These are phyloP conservation scores for Carex littledalei DNA, from an alignment of 176 grass and related monocot species.

Conservation along the genomic window DNA sequence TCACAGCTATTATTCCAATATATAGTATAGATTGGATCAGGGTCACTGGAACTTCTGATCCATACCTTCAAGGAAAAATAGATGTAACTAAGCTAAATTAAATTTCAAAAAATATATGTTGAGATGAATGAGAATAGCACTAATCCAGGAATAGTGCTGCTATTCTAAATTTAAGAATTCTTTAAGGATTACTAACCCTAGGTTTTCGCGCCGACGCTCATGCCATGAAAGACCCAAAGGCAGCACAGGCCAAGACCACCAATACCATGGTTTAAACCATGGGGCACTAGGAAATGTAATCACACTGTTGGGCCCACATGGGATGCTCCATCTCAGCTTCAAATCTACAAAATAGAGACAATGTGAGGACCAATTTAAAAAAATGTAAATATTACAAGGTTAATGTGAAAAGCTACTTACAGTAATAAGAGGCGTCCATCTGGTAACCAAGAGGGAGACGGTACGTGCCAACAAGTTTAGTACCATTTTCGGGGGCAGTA, in stretches of 20 bases:
- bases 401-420: background rate
- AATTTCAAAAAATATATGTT: background rate
- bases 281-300: slow-evolving; percentile 88
- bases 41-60: slow-evolving; percentile 48
- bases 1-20: slow-evolving; percentile 55
- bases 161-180: too few relatives aligned
- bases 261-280: slow-evolving; percentile 97
- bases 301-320: slow-evolving; percentile 85
- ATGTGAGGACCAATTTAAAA: background rate
- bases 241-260: slow-evolving; percentile 93
- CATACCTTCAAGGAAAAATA: slow-evolving; percentile 42
- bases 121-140: background rate
- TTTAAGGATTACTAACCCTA: slow-evolving; percentile 45
- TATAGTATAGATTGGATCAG: slow-evolving; percentile 72
- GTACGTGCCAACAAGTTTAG: slow-evolving; percentile 67
- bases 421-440: slow-evolving; percentile 89
- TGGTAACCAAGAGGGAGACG: slow-evolving; percentile 97
- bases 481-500: slow-evolving; percentile 70
- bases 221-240: slow-evolving; percentile 90
- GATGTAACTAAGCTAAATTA: background rate
- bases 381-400: background rate
- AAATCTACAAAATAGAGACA: slow-evolving; percentile 43
- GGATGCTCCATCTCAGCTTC: slow-evolving; percentile 92
- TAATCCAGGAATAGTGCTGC: background rate
- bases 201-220: slow-evolving; percentile 55